Evolutionary conservation across 139 green algal species (phyloP), one percentile per base, ranked within the genome.

Genomic region (Chlamydomonas sp.): DNA sequence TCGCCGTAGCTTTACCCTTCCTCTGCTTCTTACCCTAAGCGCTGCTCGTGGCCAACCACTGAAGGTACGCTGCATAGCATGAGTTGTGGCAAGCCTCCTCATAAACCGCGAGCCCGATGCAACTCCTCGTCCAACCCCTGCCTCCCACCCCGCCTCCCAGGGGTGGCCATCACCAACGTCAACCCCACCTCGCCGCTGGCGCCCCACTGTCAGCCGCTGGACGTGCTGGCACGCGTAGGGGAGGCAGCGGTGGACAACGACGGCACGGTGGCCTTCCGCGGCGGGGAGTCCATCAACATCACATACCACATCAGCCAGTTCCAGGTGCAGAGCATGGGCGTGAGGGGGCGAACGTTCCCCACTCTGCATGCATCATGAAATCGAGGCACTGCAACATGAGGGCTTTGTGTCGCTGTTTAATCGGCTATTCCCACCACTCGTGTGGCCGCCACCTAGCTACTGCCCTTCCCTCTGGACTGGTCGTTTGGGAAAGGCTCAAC

Each of bases 181-280:
- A 89, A 89, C 69, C 85, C 85, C 69, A 83, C 69, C 5, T 73
- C 85, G 0, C 5, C 78, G 31, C 71, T 85, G 61, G 85, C 78
- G 9, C 31, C 63, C 10, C 77, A 63, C 20, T 58, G 62, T 0
- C 4, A 75, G 68, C 68, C 68, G 31, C 57, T 83, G 85, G 85
- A 89, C 68, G 78, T 89, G 68, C 69, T 89, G 68, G 2, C 78
- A 14, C 68, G n/a, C 15, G 85, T 89, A 59, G 85, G 78, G 60
- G 78, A 15, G 7, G 61, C 62, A 15, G 61, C 78, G 31, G 77
- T 89, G 68, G 85, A 49, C 61, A 74, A 89, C 63, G 85, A 89
- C 61, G 85, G 85, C 61, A 85, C 78, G 2, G 68, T 89, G 64
- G 75, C 57, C 2, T 83, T 88, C 73, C 73, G 72, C 31, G 83